Base-by-base conservation (phyloP, 305 asterid genomes). In the Andrographis paniculata region DNA sequence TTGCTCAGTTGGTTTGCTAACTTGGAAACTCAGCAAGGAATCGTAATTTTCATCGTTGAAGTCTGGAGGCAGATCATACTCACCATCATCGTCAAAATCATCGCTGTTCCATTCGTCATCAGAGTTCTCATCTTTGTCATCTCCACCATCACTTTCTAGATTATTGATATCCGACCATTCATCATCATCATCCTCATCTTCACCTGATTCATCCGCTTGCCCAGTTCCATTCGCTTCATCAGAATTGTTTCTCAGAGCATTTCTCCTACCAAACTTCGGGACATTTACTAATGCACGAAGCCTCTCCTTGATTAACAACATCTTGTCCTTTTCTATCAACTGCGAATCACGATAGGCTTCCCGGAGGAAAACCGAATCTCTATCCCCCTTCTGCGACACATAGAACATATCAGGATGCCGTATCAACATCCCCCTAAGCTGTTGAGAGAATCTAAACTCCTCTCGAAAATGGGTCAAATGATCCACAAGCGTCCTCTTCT, bases 381-480 rank as follows among this genome's bases (percentile, higher is more conserved):
- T 75, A 19, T 86, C 94, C 40, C 98, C 99, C 63, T 91, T 91
- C 39, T 80, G 69, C 6, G 99, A 91, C 37, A 91, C 78, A 39
- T 91, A 86, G 44, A 91, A 91, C 95, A 86, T 80, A 63, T 91
- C 96, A 1, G 96, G 96, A 74, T 91, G 99, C 75, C 99, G 78
- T 60, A 91, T 65, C 73, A 91, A 61, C 99, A 91, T 91, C 48
- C 99, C 99, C 54, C 96, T 74, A 27, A 91, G 73, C 73, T 91
- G 96, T 64, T 91, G 99, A 35, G 99, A 91, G 74, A 91, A 91
- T 63, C 88, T 73, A 56, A 86, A 91, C 40, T 91, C 99, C 41
- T 91, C 99, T 11, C 99, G 64, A 42, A 91, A 91, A 73, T 91
- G 99, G 20, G 96, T 91, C 21, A 91, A 62, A 57, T 91, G 95